phyloP scores from a whole-genome alignment of 2,329 filamentous ascomycete species.

The Exophiala sp. region DNA sequence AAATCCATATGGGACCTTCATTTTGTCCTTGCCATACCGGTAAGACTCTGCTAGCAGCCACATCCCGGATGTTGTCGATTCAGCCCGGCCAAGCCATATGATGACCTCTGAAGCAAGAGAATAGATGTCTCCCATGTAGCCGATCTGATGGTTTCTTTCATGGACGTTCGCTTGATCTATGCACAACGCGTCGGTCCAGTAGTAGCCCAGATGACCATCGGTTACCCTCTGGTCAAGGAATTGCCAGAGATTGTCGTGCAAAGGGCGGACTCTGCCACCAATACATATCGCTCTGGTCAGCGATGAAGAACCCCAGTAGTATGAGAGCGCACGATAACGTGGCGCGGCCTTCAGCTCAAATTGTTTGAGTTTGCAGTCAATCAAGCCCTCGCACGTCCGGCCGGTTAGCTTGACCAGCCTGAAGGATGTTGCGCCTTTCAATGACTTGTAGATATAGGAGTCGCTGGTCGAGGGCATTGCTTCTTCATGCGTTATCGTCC shows the following conservation, averaged over 20 bases:
- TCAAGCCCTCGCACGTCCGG: neutral
- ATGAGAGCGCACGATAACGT: neutral
- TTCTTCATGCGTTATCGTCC: no score
- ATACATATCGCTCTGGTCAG: neutral
- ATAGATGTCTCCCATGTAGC: neutral
- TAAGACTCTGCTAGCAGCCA: no score
- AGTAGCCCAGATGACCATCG: neutral
- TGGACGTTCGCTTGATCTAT: neutral
- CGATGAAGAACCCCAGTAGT: neutral
- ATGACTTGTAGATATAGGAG: no score
- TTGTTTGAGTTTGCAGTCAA: neutral
- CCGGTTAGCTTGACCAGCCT: no score
- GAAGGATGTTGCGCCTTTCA: no score
- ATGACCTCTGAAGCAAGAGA: neutral
- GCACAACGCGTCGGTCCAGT: neutral
- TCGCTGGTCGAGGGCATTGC: no score
- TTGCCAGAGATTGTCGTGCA: neutral
- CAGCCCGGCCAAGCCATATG: neutral
- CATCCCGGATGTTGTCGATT: no score
- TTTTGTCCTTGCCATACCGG: no score
- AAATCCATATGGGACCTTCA: no score
- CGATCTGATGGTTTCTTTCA: neutral
- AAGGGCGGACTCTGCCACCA: neutral
- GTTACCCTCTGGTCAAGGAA: neutral
- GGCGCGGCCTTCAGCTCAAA: neutral